Evolutionary conservation across 495 filamentous ascomycete species (phyloP).

Genomic region (Lasiosphaeria ovina): DNA sequence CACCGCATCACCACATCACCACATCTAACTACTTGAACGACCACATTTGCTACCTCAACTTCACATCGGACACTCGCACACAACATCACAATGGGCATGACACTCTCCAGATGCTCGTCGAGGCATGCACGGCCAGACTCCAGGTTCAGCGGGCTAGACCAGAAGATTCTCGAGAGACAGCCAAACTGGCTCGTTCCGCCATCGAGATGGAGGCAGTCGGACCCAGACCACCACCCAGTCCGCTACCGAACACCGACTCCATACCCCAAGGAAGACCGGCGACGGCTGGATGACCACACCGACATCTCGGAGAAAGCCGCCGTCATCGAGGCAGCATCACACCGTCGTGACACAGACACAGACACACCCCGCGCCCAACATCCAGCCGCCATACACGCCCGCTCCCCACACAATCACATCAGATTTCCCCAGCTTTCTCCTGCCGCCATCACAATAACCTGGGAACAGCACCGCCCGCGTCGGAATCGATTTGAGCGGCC

Average conservation of each 20-base stretch:
- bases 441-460: conserved; percentile 21
- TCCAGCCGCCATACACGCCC: neutral
- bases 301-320: conserved; percentile 19
- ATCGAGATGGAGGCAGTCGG: conserved; percentile 18
- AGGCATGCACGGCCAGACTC: conserved; percentile 6
- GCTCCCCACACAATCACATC: conserved; percentile 6
- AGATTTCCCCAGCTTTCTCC: conserved; percentile 8
- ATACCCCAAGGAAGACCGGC: conserved; percentile 29
- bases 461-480: conserved; percentile 17
- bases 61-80: neutral
- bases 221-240: conserved; percentile 17
- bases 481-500: conserved; percentile 29
- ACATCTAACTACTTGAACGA: neutral
- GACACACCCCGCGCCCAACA: conserved; percentile 8
- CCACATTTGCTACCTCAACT: neutral
- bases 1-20: neutral
- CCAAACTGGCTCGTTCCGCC: conserved; percentile 31
- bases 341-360: conserved; percentile 9
- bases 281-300: conserved; percentile 8
- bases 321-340: conserved; percentile 15
- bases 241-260: conserved; percentile 32
- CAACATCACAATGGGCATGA: conserved; percentile 23
- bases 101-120: conserved; percentile 26
- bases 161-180: conserved; percentile 28
- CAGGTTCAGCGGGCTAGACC: conserved; percentile 17